Evolutionary conservation across 2,329 filamentous ascomycete species (phyloP), one percentile per base, ranked within the genome.

Genomic region (Dendrostoma leiphaemia): DNA sequence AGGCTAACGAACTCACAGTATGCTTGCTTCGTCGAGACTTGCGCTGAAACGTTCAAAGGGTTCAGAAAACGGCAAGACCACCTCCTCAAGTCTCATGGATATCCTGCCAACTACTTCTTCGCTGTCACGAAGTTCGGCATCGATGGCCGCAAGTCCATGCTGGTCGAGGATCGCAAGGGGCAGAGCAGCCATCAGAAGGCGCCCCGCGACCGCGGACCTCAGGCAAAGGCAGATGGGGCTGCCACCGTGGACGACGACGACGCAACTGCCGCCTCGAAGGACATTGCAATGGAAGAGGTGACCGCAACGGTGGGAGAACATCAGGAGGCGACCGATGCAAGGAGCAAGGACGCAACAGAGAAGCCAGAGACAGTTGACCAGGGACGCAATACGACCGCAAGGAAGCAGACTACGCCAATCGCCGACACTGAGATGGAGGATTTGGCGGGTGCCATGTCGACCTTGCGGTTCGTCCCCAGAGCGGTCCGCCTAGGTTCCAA

Each of bases 51-150:
- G 67, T 97, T 92, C 72, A 84, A 83, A 52, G 91, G 89, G 4
- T 85, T 88, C 28, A 85, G 90, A 64, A 97, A 96, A 71, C 83
- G 94, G 41, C 82, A 90, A 31, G 83, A 90, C 68, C 93, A 99
- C 75, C 78, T 96, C 61, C 90, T 96, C 61, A 92, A 96, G 75
- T 97, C 96, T 73, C 94, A 99, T 71, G 81, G 87, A 73, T 99
- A 94, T 66, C 93, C 92, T 10, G 85, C 83, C 67, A 89, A 90
- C 64, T 96, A 91, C 72, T 93, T 95, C 70, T 96, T 95, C 64
- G 84, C 85, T 47, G 83, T 97, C 49, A 88, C 95, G 3, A 90
- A 91, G 61, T 85, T 90, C 58, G 94, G 94, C n/a, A 89, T 97
- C 57, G 93, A 97, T 65, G 87, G 87, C 45, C 83, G 90, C 48